Base-by-base conservation (phyloP, 805 yeast genomes). In the Spathaspora gorwiae region DNA sequence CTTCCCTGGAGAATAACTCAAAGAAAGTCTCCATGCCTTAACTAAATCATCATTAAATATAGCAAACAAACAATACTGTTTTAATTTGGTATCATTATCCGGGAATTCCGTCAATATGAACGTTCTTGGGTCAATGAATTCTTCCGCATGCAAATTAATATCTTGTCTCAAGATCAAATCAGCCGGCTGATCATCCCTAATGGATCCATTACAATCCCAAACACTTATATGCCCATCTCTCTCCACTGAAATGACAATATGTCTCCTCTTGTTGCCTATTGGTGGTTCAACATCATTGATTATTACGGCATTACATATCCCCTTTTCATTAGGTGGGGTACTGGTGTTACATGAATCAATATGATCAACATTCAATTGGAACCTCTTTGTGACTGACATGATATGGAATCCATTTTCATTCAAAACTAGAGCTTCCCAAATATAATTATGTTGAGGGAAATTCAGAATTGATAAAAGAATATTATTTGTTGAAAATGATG, bases 151-250 rank as follows among this genome's bases (percentile, higher is more conserved):
- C 14, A 39, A 39, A 12, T 45, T 41, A 1, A 50, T 29, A 12
- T 13, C 10, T n/a, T 37, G 46, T 9, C 61, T 39, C 9, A 40
- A 37, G 2, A 65, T 32, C 38, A 66, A 49, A 1, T 47, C 55
- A 0, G 64, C 73, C n/a, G 62, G 60, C 40, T 54, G 50, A 39
- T 64, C 66, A 45, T 66, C 66, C 43, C 53, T 47, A 15, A 51
- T 47, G 3, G 59, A 54, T 8, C 70, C 65, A 40, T 66, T 57
- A 43, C 90, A 80, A 46, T 83, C 79, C 87, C 89, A 87, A 6
- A 85, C 65, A 10, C 79, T 70, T 10, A 88, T 48, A 37, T 46
- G 51, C 4, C 71, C 67, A 6, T 58, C 54, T 34, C 59, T 60
- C 35, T 70, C 73, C n/a, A 56, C 45, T 4, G 62, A 49, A 1